phyloP scores from a whole-genome alignment of 2,329 filamentous ascomycete genomes.

The Neofusicoccum sp. region DNA sequence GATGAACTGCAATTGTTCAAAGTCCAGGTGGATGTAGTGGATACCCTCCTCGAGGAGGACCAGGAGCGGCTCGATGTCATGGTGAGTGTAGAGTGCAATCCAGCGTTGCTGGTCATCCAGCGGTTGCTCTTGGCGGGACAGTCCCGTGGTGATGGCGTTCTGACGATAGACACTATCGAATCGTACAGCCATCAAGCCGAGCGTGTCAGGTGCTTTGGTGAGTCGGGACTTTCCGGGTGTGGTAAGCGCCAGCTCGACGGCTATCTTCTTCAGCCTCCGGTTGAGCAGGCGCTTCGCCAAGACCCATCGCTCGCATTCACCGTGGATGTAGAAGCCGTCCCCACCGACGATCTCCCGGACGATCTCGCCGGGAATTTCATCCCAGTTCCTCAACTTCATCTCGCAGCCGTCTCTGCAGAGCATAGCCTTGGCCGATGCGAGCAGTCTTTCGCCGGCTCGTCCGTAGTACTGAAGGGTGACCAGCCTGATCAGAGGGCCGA shows the following conservation, averaged over 20 bases:
- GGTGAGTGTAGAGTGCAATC: constrained; percentile 55
- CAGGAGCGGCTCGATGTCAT: constrained; percentile 58
- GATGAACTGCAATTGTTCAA: constrained; percentile 61
- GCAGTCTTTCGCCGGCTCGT: constrained; percentile 56
- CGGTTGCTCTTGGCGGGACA: constrained; percentile 24
- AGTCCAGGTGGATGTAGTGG: constrained; percentile 62
- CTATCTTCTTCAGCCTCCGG: constrained; percentile 50
- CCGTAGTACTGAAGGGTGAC: constrained; percentile 61
- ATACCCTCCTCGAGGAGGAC: constrained; percentile 62
- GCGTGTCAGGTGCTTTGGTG: constrained; percentile 51
- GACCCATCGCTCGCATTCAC: constrained; percentile 61
- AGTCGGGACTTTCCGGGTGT: constrained; percentile 46
- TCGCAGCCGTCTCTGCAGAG: constrained; percentile 60
- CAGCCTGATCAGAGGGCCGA: constrained; percentile 54
- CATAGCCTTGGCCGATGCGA: constrained; percentile 61
- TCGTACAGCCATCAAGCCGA: constrained; percentile 54
- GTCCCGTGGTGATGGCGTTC: constrained; percentile 40
- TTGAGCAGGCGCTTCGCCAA: constrained; percentile 58
- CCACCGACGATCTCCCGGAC: constrained; percentile 61
- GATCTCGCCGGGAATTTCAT: constrained; percentile 60
- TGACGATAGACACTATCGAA: constrained; percentile 57
- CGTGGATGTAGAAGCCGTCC: constrained; percentile 61
- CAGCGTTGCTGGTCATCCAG: constrained; percentile 52
- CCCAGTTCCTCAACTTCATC: constrained; percentile 59
- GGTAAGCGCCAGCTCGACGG: constrained; percentile 52